Conservation (phyloP, 2,329 filamentous ascomycete genomes). For the Periconia digitata region DNA sequence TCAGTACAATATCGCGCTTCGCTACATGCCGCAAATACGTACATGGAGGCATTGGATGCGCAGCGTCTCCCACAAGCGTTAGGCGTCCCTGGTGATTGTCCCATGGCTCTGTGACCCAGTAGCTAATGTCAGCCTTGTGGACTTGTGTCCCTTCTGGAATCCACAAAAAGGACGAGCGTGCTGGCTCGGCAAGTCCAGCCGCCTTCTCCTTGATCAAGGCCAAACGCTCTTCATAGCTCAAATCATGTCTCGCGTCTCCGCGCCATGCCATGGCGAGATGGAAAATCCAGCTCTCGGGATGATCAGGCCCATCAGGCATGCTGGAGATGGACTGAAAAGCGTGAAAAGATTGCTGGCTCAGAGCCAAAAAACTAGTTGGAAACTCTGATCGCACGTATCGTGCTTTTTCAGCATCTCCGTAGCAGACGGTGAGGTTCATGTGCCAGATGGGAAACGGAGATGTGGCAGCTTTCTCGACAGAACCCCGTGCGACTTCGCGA, state of each 20-base stretch:
- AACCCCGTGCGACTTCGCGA: slow-evolving; percentile 1
- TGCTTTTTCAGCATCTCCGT: slow-evolving; percentile 5
- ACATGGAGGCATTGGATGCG: slow-evolving; percentile 38
- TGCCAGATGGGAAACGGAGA: slow-evolving; percentile 5
- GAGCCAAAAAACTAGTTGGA: slow-evolving; percentile 2
- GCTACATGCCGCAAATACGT: not conserved
- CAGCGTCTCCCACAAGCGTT: slow-evolving; percentile 33
- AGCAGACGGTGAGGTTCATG: slow-evolving; percentile 4
- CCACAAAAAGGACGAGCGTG: slow-evolving; percentile 2
- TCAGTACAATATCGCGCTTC: not conserved
- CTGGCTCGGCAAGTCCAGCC: slow-evolving; percentile 1
- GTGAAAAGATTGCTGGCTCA: slow-evolving; percentile 1
- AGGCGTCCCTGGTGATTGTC: slow-evolving; percentile 24
- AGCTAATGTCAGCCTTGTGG: slow-evolving; percentile 5
- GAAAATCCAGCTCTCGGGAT: slow-evolving; percentile 4
- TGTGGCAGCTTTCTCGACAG: slow-evolving; percentile 1
- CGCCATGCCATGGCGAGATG: slow-evolving; percentile 6
- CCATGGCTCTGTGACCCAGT: slow-evolving; percentile 16
- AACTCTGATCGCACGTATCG: slow-evolving; percentile 1
- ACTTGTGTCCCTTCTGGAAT: slow-evolving; percentile 4
- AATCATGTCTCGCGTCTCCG: not conserved
- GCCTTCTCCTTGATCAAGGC: slow-evolving; percentile 5
- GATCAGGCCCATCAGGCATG: slow-evolving; percentile 3
- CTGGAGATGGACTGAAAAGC: slow-evolving; percentile 7
- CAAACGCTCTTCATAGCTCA: slow-evolving; percentile 2